Evolutionary conservation across 345 rosid species (phyloP), one percentile per base, ranked within the genome.

Genomic region (Rhodamnia rubescens): DNA sequence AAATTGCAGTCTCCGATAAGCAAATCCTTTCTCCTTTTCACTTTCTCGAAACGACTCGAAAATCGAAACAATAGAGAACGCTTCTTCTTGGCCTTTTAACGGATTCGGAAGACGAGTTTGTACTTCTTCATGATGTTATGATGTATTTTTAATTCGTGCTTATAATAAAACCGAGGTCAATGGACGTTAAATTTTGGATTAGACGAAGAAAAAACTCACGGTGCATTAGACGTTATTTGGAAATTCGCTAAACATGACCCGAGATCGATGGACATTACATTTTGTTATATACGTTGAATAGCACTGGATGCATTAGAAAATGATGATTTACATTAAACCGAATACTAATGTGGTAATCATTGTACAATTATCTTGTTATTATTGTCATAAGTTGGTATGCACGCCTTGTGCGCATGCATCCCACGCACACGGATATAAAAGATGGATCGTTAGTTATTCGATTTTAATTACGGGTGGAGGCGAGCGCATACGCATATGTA

Each of bases 391-490:
- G 74, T 15, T 29, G 5, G 7, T 15, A 7, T 15, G 16, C 18
- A 27, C 74, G 16, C 15, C 21, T 29, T 8, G 29, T 4, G 40
- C 0, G 0, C 6, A 16, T 26, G 16, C 29, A 36, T 4, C 14
- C 8, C 16, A 2, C 0, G 2, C 40, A 27, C 0, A 8, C 8
- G 27, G 0, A 7, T 15, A 14, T 2, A 3, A 0, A 0, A 0
- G 2, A n/a, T 1, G 7, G 2, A 27, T 59, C 0, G 7, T 61
- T 14, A 5, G 42, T 64, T 32, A 32, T 64, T 6, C 3, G 9
- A 8, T 29, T 29, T 16, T 29, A 64, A 59, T 32, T 32, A 18
- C 8, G 22, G 0, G 1, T 32, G 20, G 24, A 69, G 47, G 47
- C 1, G 21, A 16, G 24, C 3, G 1, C 21, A 55, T 21, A 55